Percentiles rank a stretch among this genome's conserved stretches.
Evolutionary conservation across 257 asterid species (phyloP).

Genomic region (Phtheirospermum japonicum): DNA sequence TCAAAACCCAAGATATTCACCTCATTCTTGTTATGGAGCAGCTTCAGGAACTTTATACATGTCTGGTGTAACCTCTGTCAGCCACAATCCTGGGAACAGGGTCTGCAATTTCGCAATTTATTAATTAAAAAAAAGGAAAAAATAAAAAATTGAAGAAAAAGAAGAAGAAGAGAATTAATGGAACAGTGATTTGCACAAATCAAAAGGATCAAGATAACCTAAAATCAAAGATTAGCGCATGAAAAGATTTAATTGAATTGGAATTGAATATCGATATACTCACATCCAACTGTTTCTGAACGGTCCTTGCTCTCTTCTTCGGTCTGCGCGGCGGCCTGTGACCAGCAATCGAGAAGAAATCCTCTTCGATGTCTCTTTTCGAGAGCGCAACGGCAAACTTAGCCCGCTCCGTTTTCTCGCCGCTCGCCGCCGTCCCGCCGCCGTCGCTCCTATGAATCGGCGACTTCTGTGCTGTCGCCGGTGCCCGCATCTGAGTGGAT

Average conservation of each 20-base stretch:
- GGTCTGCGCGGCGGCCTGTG: conserved; percentile 87
- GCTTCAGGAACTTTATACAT: conserved; percentile 67
- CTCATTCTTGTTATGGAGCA: conserved; percentile 37
- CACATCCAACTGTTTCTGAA: conserved; percentile 80
- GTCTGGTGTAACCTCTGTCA: conserved; percentile 68
- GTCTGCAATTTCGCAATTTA: conserved; percentile 38
- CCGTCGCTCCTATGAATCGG: conserved; percentile 39
- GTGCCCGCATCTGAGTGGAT: conserved; percentile 32
- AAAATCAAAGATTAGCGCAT: too few species aligned
- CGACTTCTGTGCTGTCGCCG: conserved; percentile 29
- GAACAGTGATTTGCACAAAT: conserved; percentile 9
- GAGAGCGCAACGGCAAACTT: conserved; percentile 69
- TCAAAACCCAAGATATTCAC: conserved; percentile 1
- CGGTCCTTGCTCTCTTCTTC: conserved; percentile 54
- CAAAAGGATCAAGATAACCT: conserved; percentile 6
- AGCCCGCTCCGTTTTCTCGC: conserved; percentile 49
- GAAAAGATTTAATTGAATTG: neutral
- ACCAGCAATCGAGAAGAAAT: conserved; percentile 60
- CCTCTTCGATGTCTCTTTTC: conserved; percentile 72
- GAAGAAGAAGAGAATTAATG: conserved; percentile 15
- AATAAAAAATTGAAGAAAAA: too few species aligned
- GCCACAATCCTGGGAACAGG: conserved; percentile 70
- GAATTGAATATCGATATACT: conserved; percentile 24
- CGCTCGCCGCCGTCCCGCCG: conserved; percentile 33
- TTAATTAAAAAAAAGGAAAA: neutral